Percentiles rank a stretch among this genome's conserved stretches.
These are phyloP conservation scores for Yarrowia alimentaria DNA, from an alignment of 805 yeast genomes.

Conservation along the genomic window DNA sequence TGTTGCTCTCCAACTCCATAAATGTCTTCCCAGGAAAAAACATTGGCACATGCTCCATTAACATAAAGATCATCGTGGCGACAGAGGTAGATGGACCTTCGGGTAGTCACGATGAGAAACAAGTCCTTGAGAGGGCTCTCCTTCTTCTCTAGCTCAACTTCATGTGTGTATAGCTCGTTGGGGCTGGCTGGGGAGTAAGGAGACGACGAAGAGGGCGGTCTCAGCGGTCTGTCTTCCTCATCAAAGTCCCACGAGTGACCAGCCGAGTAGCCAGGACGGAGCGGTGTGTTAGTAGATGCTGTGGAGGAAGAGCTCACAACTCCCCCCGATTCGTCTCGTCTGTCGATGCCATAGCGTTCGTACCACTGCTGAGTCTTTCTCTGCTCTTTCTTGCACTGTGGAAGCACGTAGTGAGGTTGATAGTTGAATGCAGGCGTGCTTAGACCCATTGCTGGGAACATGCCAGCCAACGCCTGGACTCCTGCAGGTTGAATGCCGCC, in stretches of 20 bases:
- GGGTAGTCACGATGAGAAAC: constrained; percentile 48
- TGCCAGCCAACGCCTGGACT: constrained; percentile 1
- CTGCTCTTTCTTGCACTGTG: constrained; percentile 29
- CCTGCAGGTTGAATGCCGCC: constrained; percentile 28
- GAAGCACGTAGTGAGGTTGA: constrained; percentile 28
- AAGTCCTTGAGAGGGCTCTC: constrained; percentile 36
- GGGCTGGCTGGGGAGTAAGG: not conserved
- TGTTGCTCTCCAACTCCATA: constrained; percentile 28
- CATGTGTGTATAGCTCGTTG: not conserved
- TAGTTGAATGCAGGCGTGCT: not conserved
- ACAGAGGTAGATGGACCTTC: constrained; percentile 47
- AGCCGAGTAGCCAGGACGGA: no score
- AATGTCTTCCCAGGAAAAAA: constrained; percentile 43
- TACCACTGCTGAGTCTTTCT: constrained; percentile 27
- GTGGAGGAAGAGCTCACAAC: no score
- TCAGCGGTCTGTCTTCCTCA: no score
- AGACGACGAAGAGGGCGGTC: no score
- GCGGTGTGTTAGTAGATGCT: not conserved
- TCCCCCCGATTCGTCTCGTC: not conserved
- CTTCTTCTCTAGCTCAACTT: constrained; percentile 28
- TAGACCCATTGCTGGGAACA: constrained; percentile 12
- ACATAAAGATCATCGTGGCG: constrained; percentile 49
- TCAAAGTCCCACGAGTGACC: no score
- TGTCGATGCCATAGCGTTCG: constrained; percentile 11
- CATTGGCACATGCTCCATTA: constrained; percentile 46